Conservation (phyloP, 2,329 filamentous ascomycete species). For the Colletotrichum sp. region DNA sequence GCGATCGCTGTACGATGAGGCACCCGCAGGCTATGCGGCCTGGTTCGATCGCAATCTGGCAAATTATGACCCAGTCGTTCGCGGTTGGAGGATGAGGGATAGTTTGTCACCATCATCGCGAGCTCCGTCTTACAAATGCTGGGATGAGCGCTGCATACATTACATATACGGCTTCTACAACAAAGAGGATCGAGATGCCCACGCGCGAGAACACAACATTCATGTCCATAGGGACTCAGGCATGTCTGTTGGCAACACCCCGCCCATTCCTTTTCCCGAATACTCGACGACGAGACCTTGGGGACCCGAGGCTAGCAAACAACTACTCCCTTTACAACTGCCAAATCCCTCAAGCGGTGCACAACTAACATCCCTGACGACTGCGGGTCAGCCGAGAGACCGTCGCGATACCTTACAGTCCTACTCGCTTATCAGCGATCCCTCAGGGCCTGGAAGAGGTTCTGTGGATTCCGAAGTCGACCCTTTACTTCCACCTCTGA, state of each 20-base stretch:
- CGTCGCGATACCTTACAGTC: conserved; percentile 44
- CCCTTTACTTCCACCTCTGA: conserved; percentile 58
- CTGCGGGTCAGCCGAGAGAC: conserved; percentile 38
- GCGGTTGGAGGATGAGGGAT: conserved; percentile 42
- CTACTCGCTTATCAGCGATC: conserved; percentile 46
- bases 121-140: conserved; percentile 57
- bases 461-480: conserved; percentile 55
- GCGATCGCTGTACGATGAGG: conserved; percentile 39
- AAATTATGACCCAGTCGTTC: conserved; percentile 53
- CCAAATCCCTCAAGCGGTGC: conserved; percentile 40
- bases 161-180: conserved; percentile 64
- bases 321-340: conserved; percentile 40
- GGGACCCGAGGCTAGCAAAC: conserved; percentile 33
- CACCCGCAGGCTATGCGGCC: conserved; percentile 51
- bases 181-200: conserved; percentile 55
- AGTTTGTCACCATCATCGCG: conserved; percentile 38
- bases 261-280: conserved; percentile 40
- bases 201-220: conserved; percentile 51
- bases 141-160: conserved; percentile 58
- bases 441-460: conserved; percentile 37
- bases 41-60: conserved; percentile 61
- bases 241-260: conserved; percentile 42
- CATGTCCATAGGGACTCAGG: conserved; percentile 48
- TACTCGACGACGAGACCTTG: conserved; percentile 34
- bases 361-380: conserved; percentile 39